phyloP scores from a whole-genome alignment of 805 yeast genomes.

The Sugiyamaella valdiviana region DNA sequence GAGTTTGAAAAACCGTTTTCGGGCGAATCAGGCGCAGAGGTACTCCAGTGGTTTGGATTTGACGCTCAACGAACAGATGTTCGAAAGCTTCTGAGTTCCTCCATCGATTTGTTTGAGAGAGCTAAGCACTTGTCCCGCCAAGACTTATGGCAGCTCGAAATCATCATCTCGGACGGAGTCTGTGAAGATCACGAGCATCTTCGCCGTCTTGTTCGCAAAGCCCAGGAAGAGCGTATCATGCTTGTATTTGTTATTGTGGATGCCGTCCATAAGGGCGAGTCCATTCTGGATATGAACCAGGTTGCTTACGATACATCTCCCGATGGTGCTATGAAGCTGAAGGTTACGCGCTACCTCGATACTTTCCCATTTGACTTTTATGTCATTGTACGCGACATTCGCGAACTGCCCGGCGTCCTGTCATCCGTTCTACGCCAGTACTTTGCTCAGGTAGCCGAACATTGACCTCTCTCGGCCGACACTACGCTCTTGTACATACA shows the following conservation, averaged over 20 bases:
- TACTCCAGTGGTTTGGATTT: slow-evolving; percentile 86
- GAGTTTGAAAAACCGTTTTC: slow-evolving; percentile 82
- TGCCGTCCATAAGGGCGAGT: slow-evolving; percentile 71
- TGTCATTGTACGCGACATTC: slow-evolving; percentile 84
- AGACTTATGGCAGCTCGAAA: slow-evolving; percentile 90
- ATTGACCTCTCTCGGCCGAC: slow-evolving; percentile 4
- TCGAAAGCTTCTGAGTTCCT: slow-evolving; percentile 59
- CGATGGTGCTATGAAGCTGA: slow-evolving; percentile 61
- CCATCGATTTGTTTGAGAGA: slow-evolving; percentile 66
- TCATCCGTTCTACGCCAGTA: slow-evolving; percentile 86
- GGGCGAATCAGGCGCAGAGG: slow-evolving; percentile 72
- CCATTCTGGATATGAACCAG: slow-evolving; percentile 91
- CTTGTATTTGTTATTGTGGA: slow-evolving; percentile 90
- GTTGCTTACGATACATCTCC: slow-evolving; percentile 66
- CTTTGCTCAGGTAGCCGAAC: slow-evolving; percentile 62
- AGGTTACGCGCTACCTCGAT: slow-evolving; percentile 81
- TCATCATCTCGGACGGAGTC: slow-evolving; percentile 92
- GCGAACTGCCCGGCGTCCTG: slow-evolving; percentile 86
- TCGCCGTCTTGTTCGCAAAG: slow-evolving; percentile 78
- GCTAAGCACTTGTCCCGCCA: slow-evolving; percentile 35
- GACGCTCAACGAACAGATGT: slow-evolving; percentile 85
- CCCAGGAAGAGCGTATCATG: slow-evolving; percentile 89
- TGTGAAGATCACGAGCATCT: slow-evolving; percentile 90
- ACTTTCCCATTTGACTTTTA: slow-evolving; percentile 96
- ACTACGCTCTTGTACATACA: too few relatives aligned